Conservation (phyloP, 2,329 filamentous ascomycete species). For the Colletotrichum destructivum region DNA sequence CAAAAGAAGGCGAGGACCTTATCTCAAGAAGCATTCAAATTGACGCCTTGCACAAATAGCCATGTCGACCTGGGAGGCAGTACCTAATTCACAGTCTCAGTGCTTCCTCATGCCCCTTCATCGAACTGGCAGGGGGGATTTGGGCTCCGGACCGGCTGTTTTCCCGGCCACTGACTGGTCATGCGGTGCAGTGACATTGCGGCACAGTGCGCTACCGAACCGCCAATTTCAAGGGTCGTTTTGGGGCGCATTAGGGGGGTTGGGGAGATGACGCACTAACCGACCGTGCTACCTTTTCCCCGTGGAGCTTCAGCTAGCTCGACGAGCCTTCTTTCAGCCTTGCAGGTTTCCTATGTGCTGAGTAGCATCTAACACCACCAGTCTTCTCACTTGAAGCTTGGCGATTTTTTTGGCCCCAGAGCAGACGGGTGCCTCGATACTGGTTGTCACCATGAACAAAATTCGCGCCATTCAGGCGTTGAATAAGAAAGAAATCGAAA, state of each 20-base stretch:
- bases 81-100: not conserved
- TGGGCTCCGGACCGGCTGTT: constrained; percentile 41
- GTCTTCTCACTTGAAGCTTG: not conserved
- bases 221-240: constrained; percentile 31
- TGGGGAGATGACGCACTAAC: constrained; percentile 38
- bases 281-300: constrained; percentile 19
- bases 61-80: not conserved
- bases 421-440: not conserved
- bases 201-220: constrained; percentile 34
- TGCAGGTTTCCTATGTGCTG: constrained; percentile 21
- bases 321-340: constrained; percentile 34
- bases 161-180: constrained; percentile 23
- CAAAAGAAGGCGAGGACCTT: not conserved
- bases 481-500: constrained; percentile 94
- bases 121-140: constrained; percentile 35
- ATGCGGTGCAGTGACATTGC: constrained; percentile 4
- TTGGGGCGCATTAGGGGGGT: constrained; percentile 9
- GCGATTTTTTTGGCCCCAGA: too few species aligned
- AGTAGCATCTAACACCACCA: not conserved
- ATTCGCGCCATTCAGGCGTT: constrained; percentile 93
- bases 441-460: constrained; percentile 77
- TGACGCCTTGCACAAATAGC: not conserved
- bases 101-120: constrained; percentile 30
- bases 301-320: constrained; percentile 31
- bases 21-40: constrained; percentile 6